These are phyloP conservation scores for Hura crepitans DNA, from an alignment of 441 rosid genomes.

Conservation along the genomic window DNA sequence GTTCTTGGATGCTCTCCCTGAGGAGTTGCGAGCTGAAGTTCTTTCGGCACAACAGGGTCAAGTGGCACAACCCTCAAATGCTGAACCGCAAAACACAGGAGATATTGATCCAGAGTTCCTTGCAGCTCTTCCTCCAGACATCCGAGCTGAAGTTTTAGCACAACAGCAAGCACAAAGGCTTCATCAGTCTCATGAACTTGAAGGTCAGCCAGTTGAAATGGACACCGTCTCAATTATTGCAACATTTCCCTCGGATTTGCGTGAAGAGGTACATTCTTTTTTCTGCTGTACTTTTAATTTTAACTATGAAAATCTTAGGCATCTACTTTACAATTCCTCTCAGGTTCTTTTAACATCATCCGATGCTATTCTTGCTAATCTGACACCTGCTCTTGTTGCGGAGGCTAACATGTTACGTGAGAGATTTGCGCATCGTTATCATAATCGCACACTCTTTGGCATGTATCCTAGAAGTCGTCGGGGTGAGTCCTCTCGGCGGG, in stretches of 20 bases:
- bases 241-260: conserved; percentile 92
- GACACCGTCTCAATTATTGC: conserved; percentile 98
- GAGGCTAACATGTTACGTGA: conserved; percentile 99
- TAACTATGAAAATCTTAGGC: not conserved
- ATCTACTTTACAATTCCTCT: conserved; percentile 13
- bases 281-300: conserved; percentile 14
- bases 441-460: conserved; percentile 78
- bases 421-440: conserved; percentile 90
- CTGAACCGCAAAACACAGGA: conserved; percentile 66
- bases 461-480: conserved; percentile 95
- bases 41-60: conserved; percentile 93
- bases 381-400: conserved; percentile 97
- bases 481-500: conserved; percentile 91
- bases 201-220: conserved; percentile 99
- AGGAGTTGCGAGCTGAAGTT: conserved; percentile 97
- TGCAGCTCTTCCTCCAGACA: conserved; percentile 98
- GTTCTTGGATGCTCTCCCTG: conserved; percentile 97
- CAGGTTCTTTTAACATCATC: conserved; percentile 95
- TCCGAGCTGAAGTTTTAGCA: conserved; percentile 91
- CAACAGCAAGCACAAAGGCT: conserved; percentile 96
- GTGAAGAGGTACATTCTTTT: conserved; percentile 76
- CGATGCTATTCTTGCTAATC: conserved; percentile 96
- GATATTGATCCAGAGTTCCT: conserved; percentile 99
- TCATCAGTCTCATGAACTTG: conserved; percentile 95
- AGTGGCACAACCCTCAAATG: conserved; percentile 70